Conservation (phyloP, 345 rosid genomes). For the Moringa oleifera region DNA sequence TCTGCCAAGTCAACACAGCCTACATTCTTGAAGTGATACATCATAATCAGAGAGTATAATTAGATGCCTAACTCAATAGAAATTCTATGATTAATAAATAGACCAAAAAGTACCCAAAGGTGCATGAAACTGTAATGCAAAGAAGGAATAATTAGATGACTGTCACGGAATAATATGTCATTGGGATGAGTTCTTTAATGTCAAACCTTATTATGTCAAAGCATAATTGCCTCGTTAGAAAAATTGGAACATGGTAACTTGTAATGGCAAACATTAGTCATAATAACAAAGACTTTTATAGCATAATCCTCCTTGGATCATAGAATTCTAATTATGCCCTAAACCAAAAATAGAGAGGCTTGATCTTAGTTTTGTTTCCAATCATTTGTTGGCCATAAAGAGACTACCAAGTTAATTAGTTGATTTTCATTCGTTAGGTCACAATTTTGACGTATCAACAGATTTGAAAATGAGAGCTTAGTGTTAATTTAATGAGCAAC, state of each 20-base stretch:
- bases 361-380: conserved; percentile 36
- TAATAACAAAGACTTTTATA: conserved; percentile 49
- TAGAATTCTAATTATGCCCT: conserved; percentile 12
- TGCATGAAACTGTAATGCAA: not conserved
- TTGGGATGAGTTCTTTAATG: conserved; percentile 26
- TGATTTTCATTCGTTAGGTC: not conserved
- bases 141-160: conserved; percentile 4
- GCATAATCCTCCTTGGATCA: conserved; percentile 21
- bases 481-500: too few relatives aligned
- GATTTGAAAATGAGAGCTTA: conserved; percentile 10
- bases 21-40: too few relatives aligned
- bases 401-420: conserved; percentile 27
- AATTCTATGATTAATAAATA: too few relatives aligned
- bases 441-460: conserved; percentile 21
- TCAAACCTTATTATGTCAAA: conserved; percentile 33
- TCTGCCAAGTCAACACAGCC: too few relatives aligned
- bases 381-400: conserved; percentile 35
- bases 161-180: conserved; percentile 38
- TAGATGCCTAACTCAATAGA: too few relatives aligned
- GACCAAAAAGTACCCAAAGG: not conserved
- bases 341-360: conserved; percentile 13
- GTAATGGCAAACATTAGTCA: conserved; percentile 58
- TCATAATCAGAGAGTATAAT: too few relatives aligned
- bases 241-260: conserved; percentile 30
- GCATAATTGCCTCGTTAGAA: conserved; percentile 25